Evolutionary conservation across 306 rosid genomes (phyloP).

Genomic region (Fagus crenata): DNA sequence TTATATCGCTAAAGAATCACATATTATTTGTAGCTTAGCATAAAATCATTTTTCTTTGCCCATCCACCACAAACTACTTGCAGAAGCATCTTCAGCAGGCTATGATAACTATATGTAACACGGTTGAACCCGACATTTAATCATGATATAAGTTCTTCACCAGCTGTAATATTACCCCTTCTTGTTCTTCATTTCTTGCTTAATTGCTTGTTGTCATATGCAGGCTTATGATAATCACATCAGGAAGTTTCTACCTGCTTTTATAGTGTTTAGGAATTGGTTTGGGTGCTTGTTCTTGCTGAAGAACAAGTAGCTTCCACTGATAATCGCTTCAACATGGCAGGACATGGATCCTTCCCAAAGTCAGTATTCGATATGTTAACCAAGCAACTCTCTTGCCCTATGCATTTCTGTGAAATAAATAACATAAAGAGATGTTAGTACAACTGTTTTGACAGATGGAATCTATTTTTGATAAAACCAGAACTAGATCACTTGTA

Average conservation of each 20-base stretch:
- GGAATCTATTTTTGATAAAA: neutral
- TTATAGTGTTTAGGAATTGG: constrained; percentile 21
- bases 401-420: constrained; percentile 38
- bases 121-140: neutral
- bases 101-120: neutral
- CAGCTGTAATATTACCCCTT: neutral
- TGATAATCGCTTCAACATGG: constrained; percentile 35
- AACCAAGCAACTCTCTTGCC: constrained; percentile 40
- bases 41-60: neutral
- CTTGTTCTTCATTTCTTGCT: constrained; percentile 19
- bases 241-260: constrained; percentile 15
- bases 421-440: neutral
- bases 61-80: neutral
- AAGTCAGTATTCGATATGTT: constrained; percentile 29
- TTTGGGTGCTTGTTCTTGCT: constrained; percentile 21
- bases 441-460: neutral
- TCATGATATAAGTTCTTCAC: constrained; percentile 17
- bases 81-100: neutral
- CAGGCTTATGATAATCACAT: neutral
- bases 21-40: neutral
- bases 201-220: neutral
- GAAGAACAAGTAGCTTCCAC: constrained; percentile 41
- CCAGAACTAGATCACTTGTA: neutral
- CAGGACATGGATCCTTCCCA: constrained; percentile 46
- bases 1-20: neutral